Evolutionary conservation across 768 basidiomycete genomes (phyloP), one percentile per base, ranked within the genome.

Genomic region (Serendipita sp.): DNA sequence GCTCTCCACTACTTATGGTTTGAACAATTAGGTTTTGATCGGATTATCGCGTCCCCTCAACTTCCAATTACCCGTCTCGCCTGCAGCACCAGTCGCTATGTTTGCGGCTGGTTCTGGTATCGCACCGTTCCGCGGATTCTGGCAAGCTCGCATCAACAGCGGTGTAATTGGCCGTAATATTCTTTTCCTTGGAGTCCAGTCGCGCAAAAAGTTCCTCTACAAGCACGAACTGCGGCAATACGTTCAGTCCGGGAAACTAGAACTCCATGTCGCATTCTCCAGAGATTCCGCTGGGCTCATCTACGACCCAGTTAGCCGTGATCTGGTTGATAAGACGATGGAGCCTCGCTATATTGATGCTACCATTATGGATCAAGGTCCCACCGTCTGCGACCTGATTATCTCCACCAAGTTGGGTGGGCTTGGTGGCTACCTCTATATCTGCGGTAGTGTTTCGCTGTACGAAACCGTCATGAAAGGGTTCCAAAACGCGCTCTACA

Each of bases 61-160:
- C 45, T 80, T 79, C 73, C 77, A 77, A 65, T 77, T 74, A 3
- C 79, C 76, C 13, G 68, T 72, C 41, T 75, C 78, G 62, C 72
- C 72, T 1, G 26, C 62, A 4, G 68, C 71, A 20, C 76, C 77
- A 9, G 69, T 79, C 34, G 69, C 78, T 33, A 75, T 79, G 72
- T 76, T 77, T 65, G 76, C 74, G 34, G 76, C 77, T 22, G 79
- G 79, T 3, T 74, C 77, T 2, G 79, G 79, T 2, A 66, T 80
- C 17, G 75, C 79, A 3, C 79, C 79, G 0, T 75, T 80, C 73
- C 73, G 78, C 42, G 77, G 76, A 0, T 80, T 80, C 71, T 71
- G 79, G 42, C 78, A 79, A 68, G 79, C 79, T 64, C 74, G 79
- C 7, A 20, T 48, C 45, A 48, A 48, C 45, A 48, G 45, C 45